A percentile compares a stretch with the other conserved stretches of the same genome.
Evolutionary conservation across 2,329 filamentous ascomycete species (phyloP).

Genomic region (Cercospora sp.): DNA sequence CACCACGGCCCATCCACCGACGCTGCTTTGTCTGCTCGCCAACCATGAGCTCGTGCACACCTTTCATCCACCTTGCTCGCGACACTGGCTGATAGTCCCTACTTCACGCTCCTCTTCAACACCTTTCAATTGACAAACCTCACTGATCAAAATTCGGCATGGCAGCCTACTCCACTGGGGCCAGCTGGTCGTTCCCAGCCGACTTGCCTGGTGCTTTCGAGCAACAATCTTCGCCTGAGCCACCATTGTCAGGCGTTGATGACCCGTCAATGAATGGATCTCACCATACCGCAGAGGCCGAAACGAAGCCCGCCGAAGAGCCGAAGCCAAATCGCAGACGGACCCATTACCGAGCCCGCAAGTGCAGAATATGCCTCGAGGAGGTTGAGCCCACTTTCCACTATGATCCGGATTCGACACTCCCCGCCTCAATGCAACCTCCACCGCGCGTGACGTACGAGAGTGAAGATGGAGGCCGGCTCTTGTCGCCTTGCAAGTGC

Average conservation of each 20-base stretch:
- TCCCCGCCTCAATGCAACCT: constrained; percentile 57
- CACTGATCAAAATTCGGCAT: constrained; percentile 33
- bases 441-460: constrained; percentile 65
- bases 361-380: constrained; percentile 89
- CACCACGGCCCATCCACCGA: not conserved
- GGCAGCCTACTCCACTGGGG: constrained; percentile 45
- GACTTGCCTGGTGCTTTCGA: constrained; percentile 42
- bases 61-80: not conserved
- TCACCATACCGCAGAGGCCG: constrained; percentile 16
- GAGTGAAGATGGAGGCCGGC: constrained; percentile 69
- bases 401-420: constrained; percentile 48
- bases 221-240: constrained; percentile 10
- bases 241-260: not conserved
- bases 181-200: constrained; percentile 51
- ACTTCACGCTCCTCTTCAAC: not conserved
- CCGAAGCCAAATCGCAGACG: constrained; percentile 32
- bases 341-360: constrained; percentile 66
- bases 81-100: constrained; percentile 15
- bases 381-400: constrained; percentile 61
- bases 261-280: constrained; percentile 1
- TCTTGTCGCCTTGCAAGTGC: constrained; percentile 89
- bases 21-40: not conserved
- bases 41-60: constrained; percentile 8
- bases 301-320: constrained; percentile 22
- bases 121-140: not conserved